These are phyloP conservation scores for Tephrocybe sp. DNA, from an alignment of 768 basidiomycete genomes.

Conservation along the genomic window DNA sequence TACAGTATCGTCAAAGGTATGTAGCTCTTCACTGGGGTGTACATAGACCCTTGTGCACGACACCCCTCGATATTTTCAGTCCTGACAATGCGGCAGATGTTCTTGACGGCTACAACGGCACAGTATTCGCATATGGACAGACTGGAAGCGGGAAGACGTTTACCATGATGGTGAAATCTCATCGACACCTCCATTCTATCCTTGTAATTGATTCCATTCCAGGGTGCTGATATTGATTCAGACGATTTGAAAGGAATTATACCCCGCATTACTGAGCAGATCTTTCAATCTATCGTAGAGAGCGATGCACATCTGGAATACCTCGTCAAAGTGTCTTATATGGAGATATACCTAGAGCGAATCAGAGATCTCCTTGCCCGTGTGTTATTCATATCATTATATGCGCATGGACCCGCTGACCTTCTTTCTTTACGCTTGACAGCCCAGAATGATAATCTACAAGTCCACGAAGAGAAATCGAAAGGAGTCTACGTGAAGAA, in stretches of 20 bases:
- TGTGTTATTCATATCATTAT: conserved; percentile 43
- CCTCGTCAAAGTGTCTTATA: conserved; percentile 98
- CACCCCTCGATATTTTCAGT: too few relatives aligned
- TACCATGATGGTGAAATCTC: conserved; percentile 89
- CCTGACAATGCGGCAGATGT: conserved; percentile 65
- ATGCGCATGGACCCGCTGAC: not conserved
- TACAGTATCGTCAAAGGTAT: conserved; percentile 86
- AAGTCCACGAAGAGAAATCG: conserved; percentile 97
- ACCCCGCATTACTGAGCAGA: conserved; percentile 97
- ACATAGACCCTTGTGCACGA: too few relatives aligned
- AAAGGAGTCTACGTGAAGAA: conserved; percentile 98
- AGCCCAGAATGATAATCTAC: conserved; percentile 98
- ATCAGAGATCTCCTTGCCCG: conserved; percentile 95
- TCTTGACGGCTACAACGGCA: conserved; percentile 97
- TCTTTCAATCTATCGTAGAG: conserved; percentile 96
- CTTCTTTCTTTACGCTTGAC: conserved; percentile 6
- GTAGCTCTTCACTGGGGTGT: conserved; percentile 4
- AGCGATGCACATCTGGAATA: conserved; percentile 96
- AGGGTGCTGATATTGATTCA: conserved; percentile 98
- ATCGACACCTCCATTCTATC: conserved; percentile 8
- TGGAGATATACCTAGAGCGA: conserved; percentile 98
- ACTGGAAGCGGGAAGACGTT: conserved; percentile 91
- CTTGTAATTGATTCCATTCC: conserved; percentile 13
- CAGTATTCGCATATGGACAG: conserved; percentile 87
- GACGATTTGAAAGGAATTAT: conserved; percentile 94